Evolutionary conservation across 2,329 filamentous ascomycete genomes (phyloP), one percentile per base, ranked within the genome.

Genomic region (Hyphodiscus sp.): DNA sequence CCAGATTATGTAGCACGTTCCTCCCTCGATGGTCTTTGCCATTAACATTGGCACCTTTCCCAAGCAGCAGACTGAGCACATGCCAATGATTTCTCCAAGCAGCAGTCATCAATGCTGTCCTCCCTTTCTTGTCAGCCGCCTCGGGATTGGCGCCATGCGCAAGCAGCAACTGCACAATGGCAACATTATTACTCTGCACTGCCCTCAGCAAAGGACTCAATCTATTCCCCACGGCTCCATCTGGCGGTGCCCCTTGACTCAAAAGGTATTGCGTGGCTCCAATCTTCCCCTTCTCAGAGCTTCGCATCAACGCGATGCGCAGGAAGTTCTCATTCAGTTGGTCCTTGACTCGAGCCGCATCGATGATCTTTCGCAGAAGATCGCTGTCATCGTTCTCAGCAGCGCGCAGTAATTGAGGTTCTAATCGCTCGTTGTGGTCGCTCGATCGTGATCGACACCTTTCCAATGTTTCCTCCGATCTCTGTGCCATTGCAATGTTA

Each of bases 1-100:
- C 63, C 19, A 66, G 49, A 47, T 66, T 63, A 43, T 62, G 61
- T 2, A 65, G 52, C 1, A 63, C 58, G 53, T 63, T 65, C 38
- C 61, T 52, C 13, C 55, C 56, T 45, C 52, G 33, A 3, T 48
- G 26, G 30, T 64, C 62, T 30, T 60, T 60, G 26, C 52, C 60
- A 49, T 64, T 63, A 11, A 61, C 44, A 46, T 65, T 53, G 1
- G 61, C 61, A 1, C 63, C 62, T 23, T 55, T 58, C n/a, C 52
- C 49, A 11, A 65, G 55, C 30, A 66, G 41, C 20, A 52, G 51
- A 18, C 61, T 56, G 15, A 63, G 52, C 15, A 63, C 58, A 49
- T 65, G 58, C 53, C 53, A 63, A 26, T 60, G 59, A 45, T 63
- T 61, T 42, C 56, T 56, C 63, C 61, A 63, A n/a, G 61, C 62